A percentile compares a stretch with the other conserved stretches of the same genome.
These are phyloP conservation scores for Aspergillus versicolor DNA, from an alignment of 2,329 filamentous ascomycete species.

Conservation along the genomic window DNA sequence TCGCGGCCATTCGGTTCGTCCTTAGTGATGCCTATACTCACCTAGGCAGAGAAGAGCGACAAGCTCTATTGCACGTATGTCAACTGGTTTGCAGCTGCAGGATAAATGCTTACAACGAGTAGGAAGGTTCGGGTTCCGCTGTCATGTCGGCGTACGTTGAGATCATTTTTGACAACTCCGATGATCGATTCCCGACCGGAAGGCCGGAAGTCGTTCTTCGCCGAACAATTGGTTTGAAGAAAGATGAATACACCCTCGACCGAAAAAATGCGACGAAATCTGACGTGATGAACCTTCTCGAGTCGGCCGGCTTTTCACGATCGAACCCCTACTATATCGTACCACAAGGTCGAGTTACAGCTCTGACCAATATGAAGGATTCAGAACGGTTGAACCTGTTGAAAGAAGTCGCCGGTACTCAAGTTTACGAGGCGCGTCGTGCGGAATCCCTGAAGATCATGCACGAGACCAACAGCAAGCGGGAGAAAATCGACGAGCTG, in stretches of 20 bases:
- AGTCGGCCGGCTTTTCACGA: conserved; percentile 92
- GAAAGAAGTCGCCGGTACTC: conserved; percentile 97
- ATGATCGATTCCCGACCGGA: conserved; percentile 91
- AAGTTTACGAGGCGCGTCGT: conserved; percentile 91
- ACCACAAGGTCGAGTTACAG: conserved; percentile 91
- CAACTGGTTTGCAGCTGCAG: neutral
- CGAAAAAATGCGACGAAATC: conserved; percentile 93
- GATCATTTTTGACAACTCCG: conserved; percentile 96
- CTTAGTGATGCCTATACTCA: conserved; percentile 96
- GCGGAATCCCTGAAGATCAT: conserved; percentile 95
- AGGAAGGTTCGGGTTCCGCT: conserved; percentile 92
- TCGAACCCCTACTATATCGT: conserved; percentile 99
- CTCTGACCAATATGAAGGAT: conserved; percentile 98
- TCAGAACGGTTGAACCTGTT: conserved; percentile 82
- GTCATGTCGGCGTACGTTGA: conserved; percentile 99
- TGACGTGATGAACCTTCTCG: conserved; percentile 92
- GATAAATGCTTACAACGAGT: conserved; percentile 28
- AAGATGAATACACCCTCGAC: conserved; percentile 97
- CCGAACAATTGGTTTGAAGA: conserved; percentile 93
- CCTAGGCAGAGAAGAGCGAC: conserved; percentile 92
- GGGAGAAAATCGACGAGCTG: conserved; percentile 88
- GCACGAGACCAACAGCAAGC: conserved; percentile 93
- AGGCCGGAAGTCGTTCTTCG: conserved; percentile 88
- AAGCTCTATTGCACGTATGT: conserved; percentile 79
- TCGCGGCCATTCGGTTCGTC: conserved; percentile 97